Evolutionary conservation across 2,329 filamentous ascomycete species (phyloP), one percentile per base, ranked within the genome.

Genomic region (Stenocarpella maydis): DNA sequence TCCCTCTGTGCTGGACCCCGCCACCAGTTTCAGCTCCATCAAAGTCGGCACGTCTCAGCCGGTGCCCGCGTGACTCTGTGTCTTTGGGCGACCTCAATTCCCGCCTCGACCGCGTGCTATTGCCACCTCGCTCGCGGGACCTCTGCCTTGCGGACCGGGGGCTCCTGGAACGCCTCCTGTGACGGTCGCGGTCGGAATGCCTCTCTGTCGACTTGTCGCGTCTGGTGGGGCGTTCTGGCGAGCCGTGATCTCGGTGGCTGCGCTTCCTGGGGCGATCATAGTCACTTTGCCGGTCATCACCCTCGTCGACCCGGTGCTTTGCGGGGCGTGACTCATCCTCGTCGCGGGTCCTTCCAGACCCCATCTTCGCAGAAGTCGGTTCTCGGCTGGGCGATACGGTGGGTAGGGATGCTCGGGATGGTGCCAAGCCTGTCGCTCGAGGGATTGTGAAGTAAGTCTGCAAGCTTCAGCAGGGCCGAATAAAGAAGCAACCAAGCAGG

Each of bases 131-230:
- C 21, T 65, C 58, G 37, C 65, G 31, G 43, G 70, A 67, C n/a
- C 24, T 60, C n/a, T 31, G 55, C 50, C 49, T 63, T 24, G 41
- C 41, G 15, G 67, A 47, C 2, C 45, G 31, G 34, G 70, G 67
- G 19, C 70, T 71, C 41, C 58, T 53, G 19, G 70, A 71, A 26
- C 67, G 70, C 37, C 54, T 68, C 24, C 50, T 58, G 39, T 53
- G 67, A 28, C 43, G 70, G 10, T 67, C 39, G 5, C 64, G 67
- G 34, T 67, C 58, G 12, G 37, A 39, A 34, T 53, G 24, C 4
- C 54, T 63, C 31, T 69, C 50, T 60, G 45, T 65, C n/a, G 63
- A 58, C 45, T 43, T 49, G 43, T 69, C 55, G 39, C 55, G 70
- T 53, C 45, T 43, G 14, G 52, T 37, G 21, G 47, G 14, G 47